A percentile compares a stretch with the other conserved stretches of the same genome.
These are phyloP conservation scores for Lipomyces yamanashiensis DNA, from an alignment of 805 yeast species.

Conservation along the genomic window DNA sequence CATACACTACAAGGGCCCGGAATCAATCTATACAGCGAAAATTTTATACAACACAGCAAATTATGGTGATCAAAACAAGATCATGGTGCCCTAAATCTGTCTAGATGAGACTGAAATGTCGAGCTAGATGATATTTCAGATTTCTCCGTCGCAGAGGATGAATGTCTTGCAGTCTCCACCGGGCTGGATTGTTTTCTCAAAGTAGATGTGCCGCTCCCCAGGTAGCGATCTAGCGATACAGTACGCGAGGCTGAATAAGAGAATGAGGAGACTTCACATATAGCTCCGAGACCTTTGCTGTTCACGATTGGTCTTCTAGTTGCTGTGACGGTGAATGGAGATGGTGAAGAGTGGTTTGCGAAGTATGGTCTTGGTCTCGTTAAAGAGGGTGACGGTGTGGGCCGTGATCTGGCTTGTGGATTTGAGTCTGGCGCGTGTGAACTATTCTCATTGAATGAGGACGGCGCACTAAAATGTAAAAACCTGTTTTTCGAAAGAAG, in stretches of 20 bases:
- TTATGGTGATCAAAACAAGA: background rate
- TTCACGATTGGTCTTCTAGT: constrained; percentile 1
- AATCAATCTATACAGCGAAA: too few relatives aligned
- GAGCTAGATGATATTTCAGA: background rate
- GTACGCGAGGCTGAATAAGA: constrained; percentile 1
- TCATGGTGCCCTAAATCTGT: background rate
- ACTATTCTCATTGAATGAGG: background rate
- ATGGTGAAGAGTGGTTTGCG: background rate
- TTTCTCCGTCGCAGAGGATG: background rate
- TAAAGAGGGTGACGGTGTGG: background rate
- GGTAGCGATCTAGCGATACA: constrained; percentile 6
- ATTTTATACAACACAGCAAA: background rate
- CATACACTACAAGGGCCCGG: background rate
- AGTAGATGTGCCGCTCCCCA: background rate
- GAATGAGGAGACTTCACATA: background rate
- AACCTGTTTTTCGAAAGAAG: constrained; percentile 11
- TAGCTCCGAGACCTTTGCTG: background rate
- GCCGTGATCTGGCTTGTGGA: background rate
- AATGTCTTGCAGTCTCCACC: background rate
- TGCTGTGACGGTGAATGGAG: background rate
- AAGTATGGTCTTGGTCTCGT: background rate
- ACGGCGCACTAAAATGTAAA: constrained; percentile 11
- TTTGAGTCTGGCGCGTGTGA: background rate
- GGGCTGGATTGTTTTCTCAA: background rate
- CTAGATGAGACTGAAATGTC: constrained; percentile 7